These are phyloP conservation scores for Ricinus communis DNA, from an alignment of 345 rosid species.

Conservation along the genomic window DNA sequence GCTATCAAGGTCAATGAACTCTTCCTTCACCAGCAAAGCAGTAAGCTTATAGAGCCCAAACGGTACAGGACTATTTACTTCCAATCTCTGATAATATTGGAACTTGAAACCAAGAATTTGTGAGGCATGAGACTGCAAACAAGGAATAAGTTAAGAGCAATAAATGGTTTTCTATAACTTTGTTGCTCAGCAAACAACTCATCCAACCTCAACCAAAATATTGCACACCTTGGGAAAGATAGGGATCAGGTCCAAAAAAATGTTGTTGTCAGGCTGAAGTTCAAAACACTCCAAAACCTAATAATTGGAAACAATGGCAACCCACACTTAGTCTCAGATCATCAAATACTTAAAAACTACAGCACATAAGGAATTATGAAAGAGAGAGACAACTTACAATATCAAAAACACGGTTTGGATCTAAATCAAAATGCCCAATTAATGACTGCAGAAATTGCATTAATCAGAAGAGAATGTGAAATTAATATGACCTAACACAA, in stretches of 20 bases:
- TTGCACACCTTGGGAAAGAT: constrained; percentile 84
- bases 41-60: constrained; percentile 90
- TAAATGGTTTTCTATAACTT: background rate
- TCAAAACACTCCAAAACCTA: constrained; percentile 97
- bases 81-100: constrained; percentile 88
- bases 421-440: constrained; percentile 98
- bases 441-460: constrained; percentile 67
- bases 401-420: constrained; percentile 99
- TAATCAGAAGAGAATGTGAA: constrained; percentile 24
- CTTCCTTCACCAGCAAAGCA: constrained; percentile 87
- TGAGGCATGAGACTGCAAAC: constrained; percentile 97
- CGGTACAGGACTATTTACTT: constrained; percentile 77
- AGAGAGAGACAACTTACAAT: constrained; percentile 60
- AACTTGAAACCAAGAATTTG: constrained; percentile 98
- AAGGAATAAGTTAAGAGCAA: constrained; percentile 25
- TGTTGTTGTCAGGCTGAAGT: constrained; percentile 68
- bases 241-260: constrained; percentile 85
- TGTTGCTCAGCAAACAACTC: constrained; percentile 10
- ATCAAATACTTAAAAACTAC: constrained; percentile 19
- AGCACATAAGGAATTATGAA: constrained; percentile 18
- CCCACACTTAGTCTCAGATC: constrained; percentile 9
- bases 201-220: constrained; percentile 11
- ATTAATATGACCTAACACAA: constrained; percentile 12
- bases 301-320: constrained; percentile 24
- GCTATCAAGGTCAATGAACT: constrained; percentile 88